phyloP scores from a whole-genome alignment of 495 filamentous ascomycete genomes.

The Cladorrhinum samala region DNA sequence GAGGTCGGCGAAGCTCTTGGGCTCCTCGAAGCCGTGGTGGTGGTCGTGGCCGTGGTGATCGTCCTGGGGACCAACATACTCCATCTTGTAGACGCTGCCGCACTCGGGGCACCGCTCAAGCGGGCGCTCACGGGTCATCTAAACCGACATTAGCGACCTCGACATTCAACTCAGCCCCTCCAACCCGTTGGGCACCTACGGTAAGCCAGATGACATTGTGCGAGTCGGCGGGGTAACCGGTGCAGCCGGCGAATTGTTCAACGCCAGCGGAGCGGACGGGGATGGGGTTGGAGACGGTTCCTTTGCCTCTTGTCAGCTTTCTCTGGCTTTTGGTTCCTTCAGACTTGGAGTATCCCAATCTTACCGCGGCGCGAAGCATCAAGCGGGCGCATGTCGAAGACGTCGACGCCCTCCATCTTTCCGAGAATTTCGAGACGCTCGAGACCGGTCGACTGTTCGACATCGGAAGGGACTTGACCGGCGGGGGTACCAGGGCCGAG shows the following conservation, averaged over 20 bases:
- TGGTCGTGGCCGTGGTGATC: conserved; percentile 49
- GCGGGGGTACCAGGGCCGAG: conserved; percentile 69
- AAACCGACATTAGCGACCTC: background rate
- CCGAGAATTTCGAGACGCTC: conserved; percentile 98
- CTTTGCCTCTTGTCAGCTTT: conserved; percentile 36
- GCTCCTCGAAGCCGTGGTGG: conserved; percentile 62
- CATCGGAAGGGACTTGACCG: conserved; percentile 84
- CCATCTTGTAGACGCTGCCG: conserved; percentile 91
- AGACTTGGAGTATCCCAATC: background rate
- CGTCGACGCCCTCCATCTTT: conserved; percentile 97
- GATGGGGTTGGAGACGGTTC: conserved; percentile 87
- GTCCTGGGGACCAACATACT: conserved; percentile 81
- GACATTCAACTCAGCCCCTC: background rate
- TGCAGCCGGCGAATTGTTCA: conserved; percentile 96
- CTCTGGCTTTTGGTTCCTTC: background rate
- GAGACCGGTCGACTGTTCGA: conserved; percentile 91
- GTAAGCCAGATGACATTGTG: conserved; percentile 86
- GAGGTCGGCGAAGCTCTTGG: conserved; percentile 89
- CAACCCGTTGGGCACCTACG: conserved; percentile 44
- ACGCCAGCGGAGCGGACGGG: conserved; percentile 82
- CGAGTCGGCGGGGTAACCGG: conserved; percentile 85
- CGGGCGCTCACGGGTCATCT: conserved; percentile 87
- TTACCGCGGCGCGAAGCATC: conserved; percentile 68
- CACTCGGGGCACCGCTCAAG: conserved; percentile 92
- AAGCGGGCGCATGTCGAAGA: conserved; percentile 97